Evolutionary conservation across 305 asterid genomes (phyloP), one percentile per base, ranked within the genome.

Genomic region (Rubia tinctorum): DNA sequence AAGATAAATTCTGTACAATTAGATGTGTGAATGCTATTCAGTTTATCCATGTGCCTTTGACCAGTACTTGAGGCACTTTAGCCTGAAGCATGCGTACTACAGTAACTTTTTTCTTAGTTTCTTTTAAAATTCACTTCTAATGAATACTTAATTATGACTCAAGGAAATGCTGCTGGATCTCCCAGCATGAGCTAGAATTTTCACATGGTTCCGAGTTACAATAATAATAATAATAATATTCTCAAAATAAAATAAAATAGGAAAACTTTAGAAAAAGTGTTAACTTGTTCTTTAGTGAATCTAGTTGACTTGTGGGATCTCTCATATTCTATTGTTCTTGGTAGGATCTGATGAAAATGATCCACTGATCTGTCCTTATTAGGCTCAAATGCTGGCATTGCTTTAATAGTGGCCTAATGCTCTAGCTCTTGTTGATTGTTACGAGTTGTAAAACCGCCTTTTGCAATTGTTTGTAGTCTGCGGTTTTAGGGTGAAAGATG

Each of bases 151-250:
- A 53, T n/a, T 7, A 82, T 76, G 75, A 66, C 70, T 65, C 71
- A 68, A 79, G 83, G 14, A 18, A 53, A 84, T 85, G 73, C 71
- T 75, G 71, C 75, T 75, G 83, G 90, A 88, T 84, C 90, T 87
- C 87, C 73, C 76, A 83, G 76, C 40, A 63, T 85, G 80, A 72
- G 81, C 83, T 75, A 71, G 80, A 77, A 73, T 53, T 4, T 65
- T 81, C 95, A 92, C 96, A 87, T 88, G 96, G 77, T 84, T 80
- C 73, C 78, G 74, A 79, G 34, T 65, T 53, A 18, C 1, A 53
- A n/a, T 53, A 53, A n/a, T 53, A 6, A 53, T 53, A 53, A 53
- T 18, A 53, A 53, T 53, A 53, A 18, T n/a, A n/a, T n/a, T n/a
- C n/a, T n/a, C n/a, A n/a, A n/a, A n/a, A n/a, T n/a, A n/a, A n/a